phyloP scores from a whole-genome alignment of 352 stramenopile species.

The Pythium folliculosum region DNA sequence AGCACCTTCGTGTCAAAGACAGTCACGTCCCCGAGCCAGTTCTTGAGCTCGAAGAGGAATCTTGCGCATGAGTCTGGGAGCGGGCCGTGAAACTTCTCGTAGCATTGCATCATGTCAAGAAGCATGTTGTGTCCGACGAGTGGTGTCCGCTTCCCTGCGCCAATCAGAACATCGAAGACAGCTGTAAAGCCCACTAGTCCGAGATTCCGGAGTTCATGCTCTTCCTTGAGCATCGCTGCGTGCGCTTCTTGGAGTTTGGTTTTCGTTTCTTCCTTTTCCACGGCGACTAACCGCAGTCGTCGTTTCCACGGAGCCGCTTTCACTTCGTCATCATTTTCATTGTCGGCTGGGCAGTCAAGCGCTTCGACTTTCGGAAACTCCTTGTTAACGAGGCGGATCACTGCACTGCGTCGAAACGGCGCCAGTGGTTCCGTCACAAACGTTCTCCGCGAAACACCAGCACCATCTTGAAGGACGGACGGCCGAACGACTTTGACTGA shows the following conservation, averaged over 20 bases:
- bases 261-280: conserved; percentile 17
- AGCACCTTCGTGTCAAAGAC: conserved; percentile 82
- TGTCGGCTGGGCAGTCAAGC: conserved; percentile 74
- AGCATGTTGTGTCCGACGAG: conserved; percentile 81
- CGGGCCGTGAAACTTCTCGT: conserved; percentile 71
- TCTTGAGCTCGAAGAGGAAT: conserved; percentile 58
- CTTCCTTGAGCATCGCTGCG: conserved; percentile 20
- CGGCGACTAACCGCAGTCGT: conserved; percentile 52
- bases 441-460: conserved; percentile 31
- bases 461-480: conserved; percentile 15
- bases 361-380: conserved; percentile 41
- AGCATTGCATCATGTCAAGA: conserved; percentile 82
- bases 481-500: conserved; percentile 7
- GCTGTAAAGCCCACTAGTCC: conserved; percentile 67
- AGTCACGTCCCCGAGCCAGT: conserved; percentile 43
- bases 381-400: conserved; percentile 53
- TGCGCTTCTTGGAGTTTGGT: conserved; percentile 11
- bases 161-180: conserved; percentile 53
- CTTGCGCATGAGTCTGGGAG: conserved; percentile 53
- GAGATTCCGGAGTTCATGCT: conserved; percentile 53
- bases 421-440: conserved; percentile 64
- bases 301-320: conserved; percentile 59
- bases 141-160: conserved; percentile 39
- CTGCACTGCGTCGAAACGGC: conserved; percentile 60
- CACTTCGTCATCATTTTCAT: conserved; percentile 33